A percentile compares a stretch with the other conserved stretches of the same genome.
Evolutionary conservation across 2,329 filamentous ascomycete genomes (phyloP).

Genomic region (Diaporthe aspalathi): DNA sequence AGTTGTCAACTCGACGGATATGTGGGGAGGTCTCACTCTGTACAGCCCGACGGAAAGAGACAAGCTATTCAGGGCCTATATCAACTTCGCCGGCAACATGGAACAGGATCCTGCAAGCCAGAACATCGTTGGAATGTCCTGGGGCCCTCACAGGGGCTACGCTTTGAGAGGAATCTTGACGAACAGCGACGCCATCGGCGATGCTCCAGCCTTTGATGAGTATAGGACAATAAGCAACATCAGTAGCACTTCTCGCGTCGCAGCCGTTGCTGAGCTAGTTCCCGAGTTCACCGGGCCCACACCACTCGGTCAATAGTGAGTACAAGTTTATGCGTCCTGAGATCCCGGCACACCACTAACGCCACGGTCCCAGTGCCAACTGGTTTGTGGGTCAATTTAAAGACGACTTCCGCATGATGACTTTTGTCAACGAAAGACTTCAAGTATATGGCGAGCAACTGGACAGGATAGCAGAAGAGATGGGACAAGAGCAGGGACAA

Average conservation of each 20-base stretch:
- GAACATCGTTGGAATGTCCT: not conserved
- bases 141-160: conserved; percentile 1
- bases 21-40: conserved; percentile 5
- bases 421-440: not conserved
- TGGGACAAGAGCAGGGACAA: not conserved
- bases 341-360: not conserved
- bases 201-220: conserved; percentile 21
- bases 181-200: conserved; percentile 6
- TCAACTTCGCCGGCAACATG: conserved; percentile 1
- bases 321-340: not conserved
- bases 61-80: not conserved
- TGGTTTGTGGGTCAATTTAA: conserved; percentile 5
- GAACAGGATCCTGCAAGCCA: conserved; percentile 12
- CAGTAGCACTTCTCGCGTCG: conserved; percentile 21
- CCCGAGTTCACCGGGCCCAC: conserved; percentile 23
- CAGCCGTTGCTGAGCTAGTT: conserved; percentile 9
- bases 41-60: conserved; percentile 1
- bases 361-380: not conserved
- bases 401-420: not conserved
- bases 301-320: conserved; percentile 25
- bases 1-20: not conserved
- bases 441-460: not conserved
- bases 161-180: not conserved
- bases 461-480: conserved; percentile 7
- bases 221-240: not conserved